Base-by-base conservation (phyloP, 805 yeast species). In the Candida dajiaensis region DNA sequence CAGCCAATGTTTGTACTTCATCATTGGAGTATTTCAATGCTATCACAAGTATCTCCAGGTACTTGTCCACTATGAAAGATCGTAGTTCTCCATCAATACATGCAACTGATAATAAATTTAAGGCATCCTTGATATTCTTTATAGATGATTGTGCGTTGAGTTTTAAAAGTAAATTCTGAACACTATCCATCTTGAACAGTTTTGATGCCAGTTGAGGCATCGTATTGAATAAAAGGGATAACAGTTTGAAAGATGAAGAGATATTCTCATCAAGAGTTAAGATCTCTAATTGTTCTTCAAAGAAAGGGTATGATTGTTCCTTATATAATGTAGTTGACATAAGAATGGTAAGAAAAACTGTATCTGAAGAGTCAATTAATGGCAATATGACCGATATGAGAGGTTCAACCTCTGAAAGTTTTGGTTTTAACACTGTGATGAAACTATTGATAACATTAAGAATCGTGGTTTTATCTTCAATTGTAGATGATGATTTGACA, bases 31-130 rank as follows among this genome's bases (percentile, higher is more conserved):
- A 42, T 36, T 45, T 62, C 11, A 72, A 47, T 0, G 75, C 72
- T 36, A 62, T 58, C 19, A 73, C 61, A 20, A 80, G 57, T 0
- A 76, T 54, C 5, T 62, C 56, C 33, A 71, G 49, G 58, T 75
- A 81, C 40, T 70, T 66, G 19, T 70, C 66, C 1, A 77, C 65
- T 38, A 78, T 74, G 37, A 66, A 64, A n/a, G 59, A 62, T 46
- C 85, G 70, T 28, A 80, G 69, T 1, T 63, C 57, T 36, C 79
- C 81, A 45, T 73, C 74, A 21, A 78, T 67, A 52, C 84, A 77
- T 0, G 81, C 72, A 16, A 64, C 63, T 0, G 77, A 71, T 25
- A 77, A 59, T 15, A 76, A 48, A 3, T 43, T 38, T 7, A 77
- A 47, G 0, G 74, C 52, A 13, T 48, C 51, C 23, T 52, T 54